Evolutionary conservation across 768 basidiomycete species (phyloP).

Genomic region (Lactarius akahatsu): DNA sequence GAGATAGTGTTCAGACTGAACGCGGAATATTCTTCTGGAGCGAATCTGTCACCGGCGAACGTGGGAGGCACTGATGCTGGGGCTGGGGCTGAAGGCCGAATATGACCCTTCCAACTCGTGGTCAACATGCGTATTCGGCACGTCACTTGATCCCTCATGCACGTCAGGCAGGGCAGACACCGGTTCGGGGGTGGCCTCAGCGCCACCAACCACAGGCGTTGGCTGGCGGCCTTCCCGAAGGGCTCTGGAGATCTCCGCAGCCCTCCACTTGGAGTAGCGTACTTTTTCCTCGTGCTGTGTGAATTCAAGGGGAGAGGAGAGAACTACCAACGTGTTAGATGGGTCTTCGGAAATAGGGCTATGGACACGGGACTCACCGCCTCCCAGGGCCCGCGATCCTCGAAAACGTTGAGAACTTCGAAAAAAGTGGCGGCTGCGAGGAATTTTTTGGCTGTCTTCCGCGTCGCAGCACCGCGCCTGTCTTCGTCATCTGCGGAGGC

Average conservation of each 20-base stretch:
- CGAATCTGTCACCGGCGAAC: not conserved
- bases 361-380: conserved; percentile 17
- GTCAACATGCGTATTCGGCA: conserved; percentile 2
- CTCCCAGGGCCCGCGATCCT: conserved; percentile 28
- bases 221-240: conserved; percentile 91
- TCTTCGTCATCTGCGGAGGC: conserved; percentile 88
- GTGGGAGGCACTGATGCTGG: not conserved
- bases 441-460: conserved; percentile 93
- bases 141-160: conserved; percentile 28
- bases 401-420: conserved; percentile 78
- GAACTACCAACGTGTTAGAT: conserved; percentile 8
- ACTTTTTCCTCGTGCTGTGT: conserved; percentile 83
- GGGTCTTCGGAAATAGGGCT: not conserved
- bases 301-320: conserved; percentile 1
- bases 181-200: conserved; percentile 32
- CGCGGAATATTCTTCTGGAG: not conserved
- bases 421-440: conserved; percentile 93
- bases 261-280: conserved; percentile 96
- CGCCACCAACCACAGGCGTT: conserved; percentile 69
- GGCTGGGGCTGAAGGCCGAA: not conserved
- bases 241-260: conserved; percentile 91
- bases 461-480: conserved; percentile 68
- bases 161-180: conserved; percentile 27
- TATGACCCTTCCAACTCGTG: conserved; percentile 7
- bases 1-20: conserved; percentile 4